Conservation (phyloP, 2,329 filamentous ascomycete genomes). For the Periglandula ipomoeae region DNA sequence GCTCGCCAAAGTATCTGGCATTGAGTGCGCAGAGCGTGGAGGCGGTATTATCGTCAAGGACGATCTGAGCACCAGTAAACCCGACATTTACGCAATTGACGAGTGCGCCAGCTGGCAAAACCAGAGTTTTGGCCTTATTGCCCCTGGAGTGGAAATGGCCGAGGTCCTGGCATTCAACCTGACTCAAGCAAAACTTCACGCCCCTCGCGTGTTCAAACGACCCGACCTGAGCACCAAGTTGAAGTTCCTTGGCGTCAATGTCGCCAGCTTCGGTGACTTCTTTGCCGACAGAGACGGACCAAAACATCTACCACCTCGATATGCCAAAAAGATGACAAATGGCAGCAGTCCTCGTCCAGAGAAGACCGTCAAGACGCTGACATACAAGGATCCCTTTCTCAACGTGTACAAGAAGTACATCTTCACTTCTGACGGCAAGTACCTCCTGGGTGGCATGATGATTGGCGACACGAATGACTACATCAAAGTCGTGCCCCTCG, state of each 20-base stretch:
- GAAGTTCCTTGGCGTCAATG: slow-evolving; percentile 82
- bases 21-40: slow-evolving; percentile 62
- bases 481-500: slow-evolving; percentile 78
- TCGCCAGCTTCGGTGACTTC: slow-evolving; percentile 89
- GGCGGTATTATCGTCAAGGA: slow-evolving; percentile 67
- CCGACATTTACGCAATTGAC: slow-evolving; percentile 76
- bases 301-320: slow-evolving; percentile 57
- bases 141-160: slow-evolving; percentile 85
- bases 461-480: slow-evolving; percentile 89
- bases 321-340: slow-evolving; percentile 23
- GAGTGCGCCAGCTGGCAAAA: slow-evolving; percentile 87
- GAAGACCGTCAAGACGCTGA: slow-evolving; percentile 62
- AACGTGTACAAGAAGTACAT: slow-evolving; percentile 91
- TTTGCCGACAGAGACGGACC: slow-evolving; percentile 83
- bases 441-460: slow-evolving; percentile 93
- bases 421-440: slow-evolving; percentile 83
- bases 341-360: background rate
- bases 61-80: slow-evolving; percentile 58
- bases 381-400: slow-evolving; percentile 81
- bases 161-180: slow-evolving; percentile 87
- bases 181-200: slow-evolving; percentile 67
- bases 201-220: slow-evolving; percentile 61
- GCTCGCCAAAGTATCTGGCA: slow-evolving; percentile 58
- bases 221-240: slow-evolving; percentile 88
- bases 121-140: slow-evolving; percentile 82